phyloP scores from a whole-genome alignment of 1,284 basidiomycete species.

The Puccinia sorghi region DNA sequence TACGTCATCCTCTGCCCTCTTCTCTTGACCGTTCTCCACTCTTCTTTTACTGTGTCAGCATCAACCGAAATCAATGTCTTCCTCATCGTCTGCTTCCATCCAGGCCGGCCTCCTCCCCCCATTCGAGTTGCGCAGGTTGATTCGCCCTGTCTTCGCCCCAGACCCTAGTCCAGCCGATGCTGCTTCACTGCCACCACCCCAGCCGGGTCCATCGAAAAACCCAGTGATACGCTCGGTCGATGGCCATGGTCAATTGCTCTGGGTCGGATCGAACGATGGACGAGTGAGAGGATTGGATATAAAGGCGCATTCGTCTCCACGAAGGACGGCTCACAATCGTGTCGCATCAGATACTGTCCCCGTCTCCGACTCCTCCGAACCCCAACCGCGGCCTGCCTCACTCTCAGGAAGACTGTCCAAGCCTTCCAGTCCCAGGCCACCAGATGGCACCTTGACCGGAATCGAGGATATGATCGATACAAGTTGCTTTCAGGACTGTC shows the following conservation, averaged over 20 bases:
- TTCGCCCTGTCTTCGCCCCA: conserved; percentile 35
- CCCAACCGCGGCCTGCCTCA: conserved; percentile 3
- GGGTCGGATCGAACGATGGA: conserved; percentile 44
- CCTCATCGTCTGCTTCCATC: not conserved
- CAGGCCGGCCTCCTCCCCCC: conserved; percentile 6
- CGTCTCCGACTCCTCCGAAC: not conserved
- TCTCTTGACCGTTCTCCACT: no score
- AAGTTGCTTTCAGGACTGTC: conserved; percentile 44
- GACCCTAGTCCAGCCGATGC: not conserved
- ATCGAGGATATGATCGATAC: conserved; percentile 12
- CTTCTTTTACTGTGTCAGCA: no score
- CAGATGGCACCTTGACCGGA: not conserved
- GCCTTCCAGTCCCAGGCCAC: conserved; percentile 6
- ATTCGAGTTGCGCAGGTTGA: conserved; percentile 29
- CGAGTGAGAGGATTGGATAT: conserved; percentile 46
- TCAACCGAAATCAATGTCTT: not conserved
- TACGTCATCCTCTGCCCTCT: no score
- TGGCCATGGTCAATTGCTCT: conserved; percentile 37
- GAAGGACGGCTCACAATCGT: not conserved
- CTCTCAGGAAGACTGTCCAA: conserved; percentile 18
- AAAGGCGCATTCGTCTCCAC: not conserved
- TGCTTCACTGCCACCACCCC: not conserved
- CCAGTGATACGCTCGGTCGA: conserved; percentile 45
- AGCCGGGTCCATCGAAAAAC: conserved; percentile 30
- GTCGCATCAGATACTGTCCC: conserved; percentile 21